Evolutionary conservation across 768 basidiomycete species (phyloP).

Genomic region (Lentinula detonsa): DNA sequence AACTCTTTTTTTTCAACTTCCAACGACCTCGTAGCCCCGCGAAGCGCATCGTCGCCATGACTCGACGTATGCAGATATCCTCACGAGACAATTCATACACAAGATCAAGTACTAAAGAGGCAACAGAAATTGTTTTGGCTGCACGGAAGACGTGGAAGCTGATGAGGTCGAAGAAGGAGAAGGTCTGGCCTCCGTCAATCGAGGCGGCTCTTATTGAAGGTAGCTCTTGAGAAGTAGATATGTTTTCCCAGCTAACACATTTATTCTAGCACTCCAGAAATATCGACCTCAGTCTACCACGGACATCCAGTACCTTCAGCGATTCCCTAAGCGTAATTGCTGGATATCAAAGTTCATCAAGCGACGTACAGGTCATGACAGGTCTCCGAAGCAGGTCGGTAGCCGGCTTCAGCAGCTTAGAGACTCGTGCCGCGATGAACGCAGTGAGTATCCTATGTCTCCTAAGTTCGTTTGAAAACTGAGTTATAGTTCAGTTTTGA

Average conservation of each 20-base stretch:
- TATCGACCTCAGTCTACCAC: slow-evolving; percentile 49
- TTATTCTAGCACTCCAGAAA: slow-evolving; percentile 41
- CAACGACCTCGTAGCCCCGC: not conserved
- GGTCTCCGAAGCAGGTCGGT: slow-evolving; percentile 67
- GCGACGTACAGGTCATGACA: slow-evolving; percentile 42
- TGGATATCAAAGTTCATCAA: slow-evolving; percentile 62
- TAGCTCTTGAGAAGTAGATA: slow-evolving; percentile 17
- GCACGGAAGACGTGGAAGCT: slow-evolving; percentile 57
- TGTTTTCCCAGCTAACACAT: not conserved
- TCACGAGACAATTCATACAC: not conserved
- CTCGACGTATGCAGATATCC: not conserved
- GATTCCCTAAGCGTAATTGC: slow-evolving; percentile 63
- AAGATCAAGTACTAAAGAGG: not conserved
- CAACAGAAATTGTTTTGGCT: slow-evolving; percentile 11
- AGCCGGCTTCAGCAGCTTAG: slow-evolving; percentile 64
- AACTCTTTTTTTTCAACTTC: not conserved
- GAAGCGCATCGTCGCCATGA: not conserved
- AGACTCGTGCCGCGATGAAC: slow-evolving; percentile 51
- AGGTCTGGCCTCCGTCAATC: slow-evolving; percentile 58
- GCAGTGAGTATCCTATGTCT: slow-evolving; percentile 31
- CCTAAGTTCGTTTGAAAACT: not conserved
- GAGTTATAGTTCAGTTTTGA: not conserved
- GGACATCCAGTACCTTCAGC: slow-evolving; percentile 45
- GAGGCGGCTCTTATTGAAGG: slow-evolving; percentile 61
- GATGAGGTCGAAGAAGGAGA: slow-evolving; percentile 43